A percentile compares a stretch with the other conserved stretches of the same genome.
These are phyloP conservation scores for Theileria parva DNA, from an alignment of 169 alveolate species.

Conservation along the genomic window DNA sequence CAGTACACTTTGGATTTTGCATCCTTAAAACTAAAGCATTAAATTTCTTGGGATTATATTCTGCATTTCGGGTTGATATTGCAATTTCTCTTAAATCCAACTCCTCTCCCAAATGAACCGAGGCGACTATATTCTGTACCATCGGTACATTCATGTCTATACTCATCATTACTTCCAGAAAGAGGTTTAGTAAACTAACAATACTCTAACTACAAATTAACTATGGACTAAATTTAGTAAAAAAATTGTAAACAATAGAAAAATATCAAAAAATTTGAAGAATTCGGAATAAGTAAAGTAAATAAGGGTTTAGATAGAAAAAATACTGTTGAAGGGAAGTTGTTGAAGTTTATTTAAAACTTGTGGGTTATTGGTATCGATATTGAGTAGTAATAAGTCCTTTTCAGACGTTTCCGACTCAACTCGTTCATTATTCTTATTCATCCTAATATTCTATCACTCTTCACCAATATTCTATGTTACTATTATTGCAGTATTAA, in stretches of 20 bases:
- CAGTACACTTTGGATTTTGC: slow-evolving; percentile 96
- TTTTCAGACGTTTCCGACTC: background rate
- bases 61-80: slow-evolving; percentile 92
- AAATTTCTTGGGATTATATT: slow-evolving; percentile 94
- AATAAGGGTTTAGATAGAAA: too few species aligned
- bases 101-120: slow-evolving; percentile 87
- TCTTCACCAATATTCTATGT: background rate
- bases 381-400: background rate
- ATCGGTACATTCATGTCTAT: slow-evolving; percentile 69
- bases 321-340: background rate
- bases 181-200: too few species aligned
- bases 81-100: slow-evolving; percentile 92
- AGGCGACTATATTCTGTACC: slow-evolving; percentile 94
- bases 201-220: too few species aligned
- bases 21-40: slow-evolving; percentile 95
- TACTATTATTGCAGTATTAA: too few species aligned
- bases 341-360: background rate
- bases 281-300: too few species aligned
- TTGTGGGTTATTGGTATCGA: background rate
- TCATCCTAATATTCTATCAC: background rate
- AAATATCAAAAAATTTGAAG: too few species aligned
- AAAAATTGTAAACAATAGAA: too few species aligned
- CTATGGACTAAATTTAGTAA: too few species aligned
- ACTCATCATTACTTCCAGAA: background rate
- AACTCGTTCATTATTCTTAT: background rate